Conservation (phyloP, 768 basidiomycete species). For the Rickenella mellea region DNA sequence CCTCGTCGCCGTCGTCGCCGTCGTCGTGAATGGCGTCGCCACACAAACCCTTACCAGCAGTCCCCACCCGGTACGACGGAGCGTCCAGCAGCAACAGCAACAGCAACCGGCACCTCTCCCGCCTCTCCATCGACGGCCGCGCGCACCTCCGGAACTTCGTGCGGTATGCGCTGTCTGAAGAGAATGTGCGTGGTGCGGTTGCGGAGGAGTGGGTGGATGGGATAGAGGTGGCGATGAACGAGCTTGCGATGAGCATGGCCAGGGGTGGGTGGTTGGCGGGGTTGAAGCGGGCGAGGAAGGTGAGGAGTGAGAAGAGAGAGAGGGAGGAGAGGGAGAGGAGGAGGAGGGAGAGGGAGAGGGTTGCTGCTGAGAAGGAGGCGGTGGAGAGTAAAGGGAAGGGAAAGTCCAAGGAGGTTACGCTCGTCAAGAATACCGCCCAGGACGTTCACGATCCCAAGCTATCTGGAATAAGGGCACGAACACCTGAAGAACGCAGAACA, state of each 20-base stretch:
- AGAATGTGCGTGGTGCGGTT: slow-evolving; percentile 4
- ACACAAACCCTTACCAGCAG: slow-evolving; percentile 1
- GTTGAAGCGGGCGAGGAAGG: slow-evolving; percentile 26
- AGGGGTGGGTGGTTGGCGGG: slow-evolving; percentile 39
- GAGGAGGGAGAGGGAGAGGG: slow-evolving; percentile 18
- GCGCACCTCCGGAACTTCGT: slow-evolving; percentile 19
- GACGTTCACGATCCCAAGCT: neutral
- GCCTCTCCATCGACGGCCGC: slow-evolving; percentile 15
- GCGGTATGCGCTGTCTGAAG: slow-evolving; percentile 14
- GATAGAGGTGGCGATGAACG: slow-evolving; percentile 39
- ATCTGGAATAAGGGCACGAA: neutral
- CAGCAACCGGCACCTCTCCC: neutral
- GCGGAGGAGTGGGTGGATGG: slow-evolving; percentile 33
- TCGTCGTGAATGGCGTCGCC: too few relatives aligned
- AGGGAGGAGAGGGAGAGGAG: slow-evolving; percentile 13
- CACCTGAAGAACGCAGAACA: neutral
- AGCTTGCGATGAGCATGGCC: slow-evolving; percentile 29
- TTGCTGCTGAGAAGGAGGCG: slow-evolving; percentile 13
- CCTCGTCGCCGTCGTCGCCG: too few relatives aligned
- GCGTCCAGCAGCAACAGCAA: too few relatives aligned
- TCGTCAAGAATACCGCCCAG: neutral
- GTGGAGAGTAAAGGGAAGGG: slow-evolving; percentile 13
- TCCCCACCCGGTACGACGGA: too few relatives aligned
- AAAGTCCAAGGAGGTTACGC: slow-evolving; percentile 5
- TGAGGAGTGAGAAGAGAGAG: slow-evolving; percentile 12